Percentiles rank a stretch among this genome's conserved stretches.
These are phyloP conservation scores for Trichoderma brevicompactum DNA, from an alignment of 2,329 filamentous ascomycete species.

Conservation along the genomic window DNA sequence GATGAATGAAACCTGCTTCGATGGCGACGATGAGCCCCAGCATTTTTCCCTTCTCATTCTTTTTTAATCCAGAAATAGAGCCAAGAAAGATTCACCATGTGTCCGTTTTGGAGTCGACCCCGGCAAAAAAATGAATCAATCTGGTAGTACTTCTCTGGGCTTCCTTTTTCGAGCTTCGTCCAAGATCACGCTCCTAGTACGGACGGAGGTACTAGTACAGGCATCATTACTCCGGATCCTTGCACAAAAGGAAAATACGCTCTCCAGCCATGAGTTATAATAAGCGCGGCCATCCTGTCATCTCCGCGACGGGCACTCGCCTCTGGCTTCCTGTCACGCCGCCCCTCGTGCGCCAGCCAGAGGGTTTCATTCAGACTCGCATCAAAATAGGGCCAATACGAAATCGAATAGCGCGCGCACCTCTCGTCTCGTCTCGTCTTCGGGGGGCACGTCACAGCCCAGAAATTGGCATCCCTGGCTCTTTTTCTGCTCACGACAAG, in stretches of 20 bases:
- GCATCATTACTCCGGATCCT: not conserved
- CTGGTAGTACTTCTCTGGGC: not conserved
- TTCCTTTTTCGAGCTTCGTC: constrained; percentile 8
- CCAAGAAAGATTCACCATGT: not conserved
- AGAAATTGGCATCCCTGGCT: too few relatives aligned
- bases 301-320: constrained; percentile 19
- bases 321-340: not conserved
- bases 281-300: constrained; percentile 27
- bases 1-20: constrained; percentile 7
- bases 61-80: not conserved
- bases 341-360: too few relatives aligned
- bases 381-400: too few relatives aligned
- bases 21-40: too few relatives aligned
- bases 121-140: not conserved
- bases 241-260: not conserved
- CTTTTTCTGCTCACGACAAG: too few relatives aligned
- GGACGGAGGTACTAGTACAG: not conserved
- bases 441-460: too few relatives aligned
- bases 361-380: too few relatives aligned
- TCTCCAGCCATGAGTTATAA: not conserved
- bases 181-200: not conserved
- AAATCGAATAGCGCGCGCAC: too few relatives aligned
- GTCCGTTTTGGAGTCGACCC: not conserved
- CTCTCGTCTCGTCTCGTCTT: too few relatives aligned
- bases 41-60: too few relatives aligned